Evolutionary conservation across 179 eudicot genomes (phyloP), one percentile per base, ranked within the genome.

Genomic region (Spergularia azorica): DNA sequence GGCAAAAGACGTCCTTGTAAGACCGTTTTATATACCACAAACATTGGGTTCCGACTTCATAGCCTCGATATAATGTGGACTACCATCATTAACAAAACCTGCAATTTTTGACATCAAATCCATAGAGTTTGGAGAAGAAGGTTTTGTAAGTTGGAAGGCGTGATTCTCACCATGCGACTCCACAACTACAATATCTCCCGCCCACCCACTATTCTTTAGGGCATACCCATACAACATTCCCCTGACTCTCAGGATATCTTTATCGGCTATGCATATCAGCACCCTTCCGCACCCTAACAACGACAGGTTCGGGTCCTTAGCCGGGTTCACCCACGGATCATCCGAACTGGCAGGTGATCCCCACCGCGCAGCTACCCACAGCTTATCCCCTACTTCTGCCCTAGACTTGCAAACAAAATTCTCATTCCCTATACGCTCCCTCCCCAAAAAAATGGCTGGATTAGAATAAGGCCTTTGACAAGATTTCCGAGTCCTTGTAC

Each of bases 351-450:
- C 59, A 13, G 59, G 41, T 17, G 72, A 50, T 13, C 72, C 59
- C 72, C 72, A 51, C 15, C 72, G 58, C 14, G 72, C 72, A 12
- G 72, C 72, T 5, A 11, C 56, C 72, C 72, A 68, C 26, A 68
- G 2, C 5, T 51, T 51, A 6, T 51, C 59, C 5, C 16, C 38
- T 51, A 68, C 18, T 21, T 10, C 26, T 12, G 59, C 72, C 41
- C 72, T 58, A 52, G 9, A 39, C 21, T 21, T 51, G 15, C 59
- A 68, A 0, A 9, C 51, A 5, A 1, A 2, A 48, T 18, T 36
- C 59, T 68, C 72, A 10, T 50, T 20, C 9, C 72, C 72, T 9
- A 68, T 68, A 4, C 58, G 72, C 7, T 48, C 18, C 59, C 51
- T 68, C 3, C 72, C 72, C 72, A 57, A 50, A 9, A 68, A 6